These are phyloP conservation scores for Colletotrichum phormii DNA, from an alignment of 2,329 filamentous ascomycete species.

Conservation along the genomic window DNA sequence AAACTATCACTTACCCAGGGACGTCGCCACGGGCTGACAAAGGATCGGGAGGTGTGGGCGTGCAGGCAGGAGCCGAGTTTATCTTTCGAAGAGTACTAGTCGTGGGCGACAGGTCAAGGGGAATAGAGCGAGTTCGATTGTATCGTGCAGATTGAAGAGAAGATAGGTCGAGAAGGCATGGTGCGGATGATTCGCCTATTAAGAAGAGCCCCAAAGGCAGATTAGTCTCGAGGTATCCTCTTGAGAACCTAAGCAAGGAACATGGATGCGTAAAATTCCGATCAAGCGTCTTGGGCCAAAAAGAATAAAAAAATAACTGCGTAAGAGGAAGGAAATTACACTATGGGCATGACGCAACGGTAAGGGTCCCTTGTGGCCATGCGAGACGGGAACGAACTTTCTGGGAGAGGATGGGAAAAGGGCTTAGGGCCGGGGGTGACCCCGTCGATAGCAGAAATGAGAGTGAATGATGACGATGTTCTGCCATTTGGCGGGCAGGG, in stretches of 20 bases:
- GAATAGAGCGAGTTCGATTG: conserved; percentile 60
- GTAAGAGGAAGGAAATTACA: conserved; percentile 34
- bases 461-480: conserved; percentile 29
- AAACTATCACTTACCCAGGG: conserved; percentile 61
- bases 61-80: conserved; percentile 48
- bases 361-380: conserved; percentile 25
- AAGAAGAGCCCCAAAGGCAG: conserved; percentile 28
- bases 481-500: conserved; percentile 14
- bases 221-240: conserved; percentile 19
- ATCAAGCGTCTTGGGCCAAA: conserved; percentile 31
- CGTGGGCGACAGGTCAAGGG: conserved; percentile 60
- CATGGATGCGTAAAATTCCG: conserved; percentile 18
- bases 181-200: conserved; percentile 32
- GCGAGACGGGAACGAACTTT: conserved; percentile 20
- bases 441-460: background rate
- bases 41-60: conserved; percentile 59
- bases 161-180: conserved; percentile 12
- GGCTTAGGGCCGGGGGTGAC: conserved; percentile 23
- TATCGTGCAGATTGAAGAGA: conserved; percentile 26
- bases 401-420: conserved; percentile 10
- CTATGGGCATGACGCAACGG: conserved; percentile 29
- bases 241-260: conserved; percentile 2
- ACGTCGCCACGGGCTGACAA: conserved; percentile 70
- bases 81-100: conserved; percentile 47
- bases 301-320: conserved; percentile 12